phyloP scores from a whole-genome alignment of 495 filamentous ascomycete species.

The Tuber borchii region DNA sequence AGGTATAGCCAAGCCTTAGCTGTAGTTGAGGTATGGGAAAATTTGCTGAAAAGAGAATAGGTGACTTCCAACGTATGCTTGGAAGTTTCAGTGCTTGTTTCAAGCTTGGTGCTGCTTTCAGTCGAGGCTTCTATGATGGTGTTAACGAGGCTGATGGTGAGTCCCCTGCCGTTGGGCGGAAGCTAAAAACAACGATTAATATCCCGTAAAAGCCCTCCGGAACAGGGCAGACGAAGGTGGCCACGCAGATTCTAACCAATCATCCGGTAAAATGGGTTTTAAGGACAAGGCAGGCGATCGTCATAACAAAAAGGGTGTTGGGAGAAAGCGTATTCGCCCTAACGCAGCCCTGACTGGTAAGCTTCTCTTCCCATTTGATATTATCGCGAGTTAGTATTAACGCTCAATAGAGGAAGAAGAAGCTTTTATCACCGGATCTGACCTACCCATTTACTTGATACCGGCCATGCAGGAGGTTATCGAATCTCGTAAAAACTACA shows the following conservation, averaged over 20 bases:
- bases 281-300: not conserved
- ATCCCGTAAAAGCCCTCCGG: not conserved
- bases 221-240: not conserved
- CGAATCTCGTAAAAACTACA: not conserved
- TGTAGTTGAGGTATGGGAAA: not conserved
- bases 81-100: not conserved
- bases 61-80: not conserved
- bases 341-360: not conserved
- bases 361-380: not conserved
- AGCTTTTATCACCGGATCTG: not conserved
- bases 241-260: not conserved
- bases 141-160: not conserved
- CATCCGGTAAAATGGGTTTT: not conserved
- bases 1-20: not conserved
- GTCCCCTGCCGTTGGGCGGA: not conserved
- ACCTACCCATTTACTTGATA: not conserved
- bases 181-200: not conserved
- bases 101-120: not conserved
- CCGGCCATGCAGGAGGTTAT: not conserved
- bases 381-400: not conserved
- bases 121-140: not conserved
- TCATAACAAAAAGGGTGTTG: not conserved
- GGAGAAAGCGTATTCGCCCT: not conserved
- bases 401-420: not conserved
- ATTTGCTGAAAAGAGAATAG: not conserved